Evolutionary conservation across 2,329 filamentous ascomycete genomes (phyloP).

Genomic region (Aspergillus viridinutans): DNA sequence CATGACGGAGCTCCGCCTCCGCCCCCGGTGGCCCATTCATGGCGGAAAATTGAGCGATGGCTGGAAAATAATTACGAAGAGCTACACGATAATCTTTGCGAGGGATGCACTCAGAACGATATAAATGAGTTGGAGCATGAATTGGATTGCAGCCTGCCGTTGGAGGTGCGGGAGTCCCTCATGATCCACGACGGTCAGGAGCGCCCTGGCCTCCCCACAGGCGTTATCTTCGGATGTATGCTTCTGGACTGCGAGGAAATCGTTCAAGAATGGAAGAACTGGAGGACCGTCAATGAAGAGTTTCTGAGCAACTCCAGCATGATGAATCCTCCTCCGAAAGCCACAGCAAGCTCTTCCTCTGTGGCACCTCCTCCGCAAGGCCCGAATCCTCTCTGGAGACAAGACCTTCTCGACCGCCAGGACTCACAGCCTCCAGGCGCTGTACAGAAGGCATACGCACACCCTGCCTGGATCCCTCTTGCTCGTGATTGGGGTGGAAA

Average conservation of each 20-base stretch:
- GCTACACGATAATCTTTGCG: slow-evolving; percentile 86
- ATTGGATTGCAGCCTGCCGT: slow-evolving; percentile 86
- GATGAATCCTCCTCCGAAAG: slow-evolving; percentile 60
- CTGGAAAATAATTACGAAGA: slow-evolving; percentile 93
- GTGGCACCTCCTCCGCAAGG: slow-evolving; percentile 52
- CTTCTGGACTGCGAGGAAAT: slow-evolving; percentile 97
- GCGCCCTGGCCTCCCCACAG: slow-evolving; percentile 82
- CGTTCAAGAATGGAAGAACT: slow-evolving; percentile 95
- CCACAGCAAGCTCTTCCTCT: slow-evolving; percentile 62
- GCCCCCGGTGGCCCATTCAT: slow-evolving; percentile 82
- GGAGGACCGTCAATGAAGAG: slow-evolving; percentile 88
- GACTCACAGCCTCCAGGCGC: slow-evolving; percentile 81
- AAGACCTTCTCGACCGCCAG: slow-evolving; percentile 78
- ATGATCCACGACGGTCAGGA: slow-evolving; percentile 95
- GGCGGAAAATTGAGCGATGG: slow-evolving; percentile 92
- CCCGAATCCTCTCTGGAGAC: slow-evolving; percentile 69
- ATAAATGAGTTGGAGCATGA: slow-evolving; percentile 96
- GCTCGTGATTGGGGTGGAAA: slow-evolving; percentile 98
- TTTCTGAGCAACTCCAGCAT: slow-evolving; percentile 62
- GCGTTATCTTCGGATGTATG: slow-evolving; percentile 92
- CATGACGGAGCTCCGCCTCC: slow-evolving; percentile 85
- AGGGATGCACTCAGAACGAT: slow-evolving; percentile 89
- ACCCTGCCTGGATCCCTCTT: slow-evolving; percentile 91
- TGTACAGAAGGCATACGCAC: slow-evolving; percentile 88
- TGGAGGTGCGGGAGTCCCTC: slow-evolving; percentile 89